Evolutionary conservation across 1,284 basidiomycete genomes (phyloP).

Genomic region (Irpex sp.): DNA sequence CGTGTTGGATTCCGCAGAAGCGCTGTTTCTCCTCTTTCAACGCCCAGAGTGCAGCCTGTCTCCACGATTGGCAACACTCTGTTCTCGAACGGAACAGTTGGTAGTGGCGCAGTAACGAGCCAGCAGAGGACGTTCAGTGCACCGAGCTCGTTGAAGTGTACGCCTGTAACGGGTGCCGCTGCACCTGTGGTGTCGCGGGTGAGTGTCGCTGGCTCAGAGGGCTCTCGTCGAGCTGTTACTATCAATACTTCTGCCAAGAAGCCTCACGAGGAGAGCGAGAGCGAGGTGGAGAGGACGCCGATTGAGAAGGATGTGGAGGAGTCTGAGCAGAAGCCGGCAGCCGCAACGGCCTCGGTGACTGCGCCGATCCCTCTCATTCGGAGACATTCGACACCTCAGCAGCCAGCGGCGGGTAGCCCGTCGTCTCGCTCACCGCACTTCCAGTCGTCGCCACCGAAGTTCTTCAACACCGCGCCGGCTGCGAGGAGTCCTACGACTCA

Average conservation of each 20-base stretch:
- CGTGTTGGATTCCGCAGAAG: slow-evolving; percentile 53
- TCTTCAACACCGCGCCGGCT: slow-evolving; percentile 6
- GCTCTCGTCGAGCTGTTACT: not conserved
- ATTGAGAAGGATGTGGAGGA: slow-evolving; percentile 8
- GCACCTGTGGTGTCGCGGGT: slow-evolving; percentile 2
- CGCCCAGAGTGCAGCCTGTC: not conserved
- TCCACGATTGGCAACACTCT: not conserved
- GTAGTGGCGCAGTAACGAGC: not conserved
- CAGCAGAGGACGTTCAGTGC: slow-evolving; percentile 35
- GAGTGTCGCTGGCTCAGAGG: not conserved
- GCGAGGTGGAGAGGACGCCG: slow-evolving; percentile 6
- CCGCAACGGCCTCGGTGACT: not conserved
- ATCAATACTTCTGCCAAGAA: not conserved
- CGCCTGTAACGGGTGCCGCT: slow-evolving; percentile 25
- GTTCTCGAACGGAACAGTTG: not conserved
- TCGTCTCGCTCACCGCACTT: slow-evolving; percentile 12
- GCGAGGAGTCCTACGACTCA: slow-evolving; percentile 7
- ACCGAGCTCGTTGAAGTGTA: slow-evolving; percentile 30
- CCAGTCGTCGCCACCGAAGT: slow-evolving; percentile 12
- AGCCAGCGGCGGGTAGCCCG: not conserved
- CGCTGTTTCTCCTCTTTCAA: slow-evolving; percentile 9
- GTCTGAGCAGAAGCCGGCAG: slow-evolving; percentile 1
- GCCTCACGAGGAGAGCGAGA: not conserved
- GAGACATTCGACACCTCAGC: not conserved
- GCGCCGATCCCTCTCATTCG: not conserved